Percentiles rank a stretch among this genome's conserved stretches.
phyloP scores from a whole-genome alignment of 306 rosid genomes.

The Canavalia gladiata region DNA sequence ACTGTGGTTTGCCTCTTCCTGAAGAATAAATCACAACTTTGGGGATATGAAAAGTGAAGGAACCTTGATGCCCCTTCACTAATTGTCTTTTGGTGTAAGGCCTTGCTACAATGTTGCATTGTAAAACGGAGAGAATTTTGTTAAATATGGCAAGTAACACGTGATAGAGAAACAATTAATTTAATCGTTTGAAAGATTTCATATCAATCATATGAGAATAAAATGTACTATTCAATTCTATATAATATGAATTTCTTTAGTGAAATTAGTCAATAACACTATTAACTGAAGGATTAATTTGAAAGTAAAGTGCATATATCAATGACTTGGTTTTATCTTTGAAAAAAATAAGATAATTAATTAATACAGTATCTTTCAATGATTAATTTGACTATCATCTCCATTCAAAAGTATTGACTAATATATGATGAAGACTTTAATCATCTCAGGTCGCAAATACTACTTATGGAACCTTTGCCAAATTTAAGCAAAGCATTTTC shows the following conservation, averaged over 20 bases:
- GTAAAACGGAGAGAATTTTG: background rate
- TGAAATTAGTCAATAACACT: background rate
- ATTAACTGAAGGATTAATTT: background rate
- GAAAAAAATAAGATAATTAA: too few relatives aligned
- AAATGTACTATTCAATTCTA: background rate
- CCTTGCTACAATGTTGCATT: background rate
- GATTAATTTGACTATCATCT: background rate
- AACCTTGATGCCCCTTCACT: background rate
- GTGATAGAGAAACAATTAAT: too few relatives aligned
- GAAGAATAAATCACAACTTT: slow-evolving; percentile 38
- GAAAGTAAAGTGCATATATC: background rate
- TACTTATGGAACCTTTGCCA: too few relatives aligned
- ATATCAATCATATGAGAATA: background rate
- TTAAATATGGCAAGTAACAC: background rate
- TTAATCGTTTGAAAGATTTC: too few relatives aligned
- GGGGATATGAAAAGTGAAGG: background rate
- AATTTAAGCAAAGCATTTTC: too few relatives aligned
- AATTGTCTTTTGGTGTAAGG: background rate
- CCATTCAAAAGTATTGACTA: background rate
- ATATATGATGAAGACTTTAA: too few relatives aligned
- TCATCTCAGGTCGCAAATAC: too few relatives aligned
- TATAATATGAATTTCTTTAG: background rate
- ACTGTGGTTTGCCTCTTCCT: slow-evolving; percentile 69
- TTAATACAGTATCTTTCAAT: background rate
- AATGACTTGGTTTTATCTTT: background rate